Base-by-base conservation (phyloP, 164 flowering plant genomes). In the Akebia trifoliata region DNA sequence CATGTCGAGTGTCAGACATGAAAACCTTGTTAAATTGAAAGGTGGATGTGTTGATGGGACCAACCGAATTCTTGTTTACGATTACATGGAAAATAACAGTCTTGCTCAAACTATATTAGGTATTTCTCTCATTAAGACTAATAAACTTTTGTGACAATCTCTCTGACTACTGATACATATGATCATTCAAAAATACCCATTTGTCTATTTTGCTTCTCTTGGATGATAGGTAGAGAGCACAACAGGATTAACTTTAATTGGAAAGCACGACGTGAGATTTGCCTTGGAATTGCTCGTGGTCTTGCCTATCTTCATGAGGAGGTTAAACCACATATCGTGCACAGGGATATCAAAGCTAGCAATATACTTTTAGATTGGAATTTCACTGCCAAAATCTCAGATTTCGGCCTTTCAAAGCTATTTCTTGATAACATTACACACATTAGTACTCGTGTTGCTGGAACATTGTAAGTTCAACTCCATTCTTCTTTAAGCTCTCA, bases 391-490 rank as follows among this genome's bases (percentile, higher is more conserved):
- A 81, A 78, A 62, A 62, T 84, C 50, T 65, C 79, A 0, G 87
- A 84, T 75, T 84, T 84, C 45, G 90, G 90, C 8, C 76, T 84
- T 12, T 68, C 87, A 11, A 81, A 69, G 69, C 51, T 84, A 12
- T 67, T 84, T 15, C 44, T 66, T 17, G 76, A 71, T 31, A 56
- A 64, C 39, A 28, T 11, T 22, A 73, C 84, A 21, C 69, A 79
- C 56, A 56, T 84, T 44, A 81, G 79, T 64, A 84, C 90, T 48
- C 72, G 78, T 7, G 90, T 81, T 46, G 90, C 90, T 6, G 90
- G 90, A 2, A 84, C 87, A 63, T 62, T 84, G 91, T 84, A 67
- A 80, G 91, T 70, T 25, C 29, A 62, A 11, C 9, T 24, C 4
- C 38, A 11, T 10, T 18, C 20, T 14, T 47, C 54, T n/a, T 26